phyloP scores from a whole-genome alignment of 345 rosid genomes.

The Schrenkiella parvula region DNA sequence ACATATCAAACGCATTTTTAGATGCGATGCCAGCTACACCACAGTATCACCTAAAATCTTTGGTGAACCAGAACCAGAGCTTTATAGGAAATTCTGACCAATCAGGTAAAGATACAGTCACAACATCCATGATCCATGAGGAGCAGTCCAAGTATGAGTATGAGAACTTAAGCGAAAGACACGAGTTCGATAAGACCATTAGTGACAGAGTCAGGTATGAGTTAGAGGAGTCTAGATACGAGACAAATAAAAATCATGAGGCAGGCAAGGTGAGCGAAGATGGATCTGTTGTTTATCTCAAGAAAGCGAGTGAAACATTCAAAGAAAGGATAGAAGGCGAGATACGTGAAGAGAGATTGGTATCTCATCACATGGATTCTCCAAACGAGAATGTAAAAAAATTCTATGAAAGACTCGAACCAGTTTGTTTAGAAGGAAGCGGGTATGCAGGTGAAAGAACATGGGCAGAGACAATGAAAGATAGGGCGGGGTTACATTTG shows the following conservation, averaged over 20 bases:
- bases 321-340: background rate
- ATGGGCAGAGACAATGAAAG: slow-evolving; percentile 29
- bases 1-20: background rate
- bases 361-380: slow-evolving; percentile 2
- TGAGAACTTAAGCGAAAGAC: background rate
- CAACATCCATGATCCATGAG: background rate
- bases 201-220: background rate
- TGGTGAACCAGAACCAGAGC: slow-evolving; percentile 6
- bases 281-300: background rate
- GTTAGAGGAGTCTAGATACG: background rate
- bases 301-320: background rate
- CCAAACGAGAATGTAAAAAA: background rate
- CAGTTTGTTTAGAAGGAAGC: slow-evolving; percentile 10
- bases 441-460: slow-evolving; percentile 16
- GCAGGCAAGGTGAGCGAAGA: background rate
- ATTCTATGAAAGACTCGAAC: slow-evolving; percentile 8
- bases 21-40: background rate
- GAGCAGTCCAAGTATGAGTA: slow-evolving; percentile 4
- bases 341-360: slow-evolving; percentile 3
- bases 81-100: slow-evolving; percentile 6
- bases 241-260: slow-evolving; percentile 12
- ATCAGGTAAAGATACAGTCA: slow-evolving; percentile 1
- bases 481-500: slow-evolving; percentile 31
- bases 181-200: slow-evolving; percentile 13
- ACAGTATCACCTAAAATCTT: background rate